phyloP scores from a whole-genome alignment of 1,284 basidiomycete genomes.

The Moniliella sp. region DNA sequence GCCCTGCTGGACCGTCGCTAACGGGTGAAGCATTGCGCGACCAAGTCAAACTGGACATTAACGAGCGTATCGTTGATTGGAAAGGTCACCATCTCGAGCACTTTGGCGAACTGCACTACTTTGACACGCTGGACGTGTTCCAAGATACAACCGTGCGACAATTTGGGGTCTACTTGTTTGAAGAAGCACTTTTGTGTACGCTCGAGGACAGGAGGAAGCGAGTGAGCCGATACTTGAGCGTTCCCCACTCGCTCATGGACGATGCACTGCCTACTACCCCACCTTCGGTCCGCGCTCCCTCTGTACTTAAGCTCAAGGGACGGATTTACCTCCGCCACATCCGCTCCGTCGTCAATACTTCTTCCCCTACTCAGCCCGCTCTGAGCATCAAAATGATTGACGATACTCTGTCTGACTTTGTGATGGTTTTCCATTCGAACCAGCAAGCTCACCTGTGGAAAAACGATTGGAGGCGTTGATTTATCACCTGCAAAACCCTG shows the following conservation, averaged over 20 bases:
- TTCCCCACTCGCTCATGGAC: no score
- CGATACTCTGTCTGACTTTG: conserved; percentile 71
- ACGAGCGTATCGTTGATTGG: conserved; percentile 83
- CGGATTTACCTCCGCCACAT: conserved; percentile 84
- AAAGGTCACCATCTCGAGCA: conserved; percentile 64
- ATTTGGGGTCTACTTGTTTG: conserved; percentile 85
- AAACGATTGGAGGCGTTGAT: no score
- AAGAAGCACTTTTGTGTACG: conserved; percentile 84
- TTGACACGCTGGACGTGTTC: conserved; percentile 66
- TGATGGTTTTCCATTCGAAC: conserved; percentile 55
- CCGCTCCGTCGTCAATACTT: conserved; percentile 57
- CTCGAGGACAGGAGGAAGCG: conserved; percentile 68
- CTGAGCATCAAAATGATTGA: conserved; percentile 88
- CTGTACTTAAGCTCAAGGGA: conserved; percentile 75
- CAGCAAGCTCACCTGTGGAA: no score
- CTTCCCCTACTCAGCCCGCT: conserved; percentile 53
- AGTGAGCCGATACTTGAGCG: conserved; percentile 48
- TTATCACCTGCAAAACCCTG: no score
- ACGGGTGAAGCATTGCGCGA: no score
- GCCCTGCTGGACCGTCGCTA: no score
- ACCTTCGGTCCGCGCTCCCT: no score
- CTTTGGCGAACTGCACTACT: conserved; percentile 67
- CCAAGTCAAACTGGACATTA: no score
- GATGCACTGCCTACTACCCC: no score
- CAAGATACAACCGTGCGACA: conserved; percentile 66